Base-by-base conservation (phyloP, 108 stramenopile genomes). In the Skeletonema potamos region DNA sequence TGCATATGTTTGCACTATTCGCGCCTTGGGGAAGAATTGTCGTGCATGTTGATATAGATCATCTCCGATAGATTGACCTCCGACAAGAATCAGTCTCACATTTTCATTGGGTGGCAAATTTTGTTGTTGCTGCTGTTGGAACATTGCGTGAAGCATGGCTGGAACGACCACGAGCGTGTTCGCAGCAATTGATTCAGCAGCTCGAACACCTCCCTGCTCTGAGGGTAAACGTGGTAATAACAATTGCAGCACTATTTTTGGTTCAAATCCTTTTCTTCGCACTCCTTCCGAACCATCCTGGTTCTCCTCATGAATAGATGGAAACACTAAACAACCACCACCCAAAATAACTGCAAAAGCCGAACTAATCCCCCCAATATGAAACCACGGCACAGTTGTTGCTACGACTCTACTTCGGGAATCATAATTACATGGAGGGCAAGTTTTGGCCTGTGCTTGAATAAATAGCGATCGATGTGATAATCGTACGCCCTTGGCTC, bases 151-250 rank as follows among this genome's bases (percentile, higher is more conserved):
- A 6, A 97, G 69, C 96, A 96, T 97, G n/a, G 95, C 92, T 6
- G 96, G 96, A 27, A 97, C 95, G 15, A 95, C 90, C 18, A 96
- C 95, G 43, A 97, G 81, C 17, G 93, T 93, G 67, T 93, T 97
- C 5, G 82, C 82, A 9, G 75, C 62, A 6, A 57, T 24, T 24
- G 22, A 57, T 17, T n/a, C 30, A 22, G 17, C 8, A 58, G 58
- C n/a, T n/a, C n/a, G n/a, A n/a, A n/a, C n/a, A n/a, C 34, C 12
- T 10, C 15, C 20, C 27, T 66, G n/a, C 41, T 26, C 24, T 58
- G 20, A 39, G 24, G 4, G 33, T 24, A 44, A 33, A 12, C n/a
- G 11, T 67, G 36, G 51, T 27, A 66, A 54, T n/a, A 85, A 32
- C 32, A 64, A 75, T 41, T 76, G 22, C 27, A 67, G 34, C 2